Base-by-base conservation (phyloP, 2,329 filamentous ascomycete species). In the Trichoderma citrinoviride region DNA sequence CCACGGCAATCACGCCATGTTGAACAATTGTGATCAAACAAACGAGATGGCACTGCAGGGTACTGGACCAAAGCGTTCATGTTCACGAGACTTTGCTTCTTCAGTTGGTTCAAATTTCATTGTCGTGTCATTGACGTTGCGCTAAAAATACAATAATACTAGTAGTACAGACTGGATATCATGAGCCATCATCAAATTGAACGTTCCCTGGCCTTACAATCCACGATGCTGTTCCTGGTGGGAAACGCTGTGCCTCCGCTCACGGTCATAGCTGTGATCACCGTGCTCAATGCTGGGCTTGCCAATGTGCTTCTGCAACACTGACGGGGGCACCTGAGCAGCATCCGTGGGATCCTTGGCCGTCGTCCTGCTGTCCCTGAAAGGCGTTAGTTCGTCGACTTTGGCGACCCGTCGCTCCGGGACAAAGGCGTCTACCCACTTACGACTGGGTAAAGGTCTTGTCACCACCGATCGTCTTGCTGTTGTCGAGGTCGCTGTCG, bases 271-370 rank as follows among this genome's bases (percentile, higher is more conserved):
- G 0, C 60, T 41, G 5, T 70, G 67, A 44, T 84, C 79, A 1
- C 73, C 78, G 60, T 85, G 83, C 52, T 77, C 74, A n/a, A 83
- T 71, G 1, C 71, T 61, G 0, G 83, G 81, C 1, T 75, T 76
- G 2, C 83, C 83, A 43, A 85, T 67, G 52, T 81, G 77, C 69
- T 80, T 74, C 55, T 76, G 76, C 66, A 87, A 52, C 0, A 83
- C 79, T 2, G 84, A 86, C 5, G 85, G 84, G 1, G 84, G 83
- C 0, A 86, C 84, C 70, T 87, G 83, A 0, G 84, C 76, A 1
- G 85, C 84, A 67, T 87, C 84, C 19, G 78, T 82, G 4, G 83
- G 83, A 53, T 86, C 83, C 67, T 75, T 76, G 29, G 55, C 55
- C 40, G 49, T 54, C 7, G 55, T 60, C 47, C 55, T 60, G 19